Base-by-base conservation (phyloP, 306 rosid species). In the Vigna trinervia region DNA sequence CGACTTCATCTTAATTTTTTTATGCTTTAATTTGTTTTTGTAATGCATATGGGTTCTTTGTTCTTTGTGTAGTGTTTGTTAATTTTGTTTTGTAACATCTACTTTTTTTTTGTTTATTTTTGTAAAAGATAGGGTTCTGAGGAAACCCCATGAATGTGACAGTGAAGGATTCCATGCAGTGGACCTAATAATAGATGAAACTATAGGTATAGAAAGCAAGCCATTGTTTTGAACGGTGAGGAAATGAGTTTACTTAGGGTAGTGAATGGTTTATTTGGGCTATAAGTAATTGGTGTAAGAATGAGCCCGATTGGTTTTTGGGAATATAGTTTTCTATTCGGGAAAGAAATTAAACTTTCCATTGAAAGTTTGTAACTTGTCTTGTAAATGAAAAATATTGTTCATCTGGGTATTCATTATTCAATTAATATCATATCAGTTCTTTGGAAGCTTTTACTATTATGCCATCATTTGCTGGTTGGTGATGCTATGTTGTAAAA, bases 241-340 rank as follows among this genome's bases (percentile, higher is more conserved):
- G 5, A 45, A 84, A 86, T 63, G 91, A 89, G 19, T 83, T 71
- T 86, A 84, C 84, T 36, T 84, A 71, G 57, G 92, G 84, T 19
- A 19, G 23, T 39, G 34, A 9, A 10, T 65, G 5, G 8, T 38
- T 38, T 65, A 5, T 39, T 65, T 65, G 10, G 51, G 11, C 8
- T 38, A 36, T 8, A 39, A 17, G 20, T 28, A 69, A 88, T 73
- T 87, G 90, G 57, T 81, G 84, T 17, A 46, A 48, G 5, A 87
- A 81, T 71, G 86, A 86, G 12, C 19, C 0, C 9, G 28, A 63
- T 63, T 87, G 89, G 8, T 45, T 14, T 30, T 51, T 86, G 83
- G 85, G 90, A 83, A 54, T 69, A 64, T 11, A 84, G 82, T 6
- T 8, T 7, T 62, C 88, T 85, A n/a, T 78, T 81, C 48, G 87